These are phyloP conservation scores for Leccinellum albellum DNA, from an alignment of 768 basidiomycete species.

Conservation along the genomic window DNA sequence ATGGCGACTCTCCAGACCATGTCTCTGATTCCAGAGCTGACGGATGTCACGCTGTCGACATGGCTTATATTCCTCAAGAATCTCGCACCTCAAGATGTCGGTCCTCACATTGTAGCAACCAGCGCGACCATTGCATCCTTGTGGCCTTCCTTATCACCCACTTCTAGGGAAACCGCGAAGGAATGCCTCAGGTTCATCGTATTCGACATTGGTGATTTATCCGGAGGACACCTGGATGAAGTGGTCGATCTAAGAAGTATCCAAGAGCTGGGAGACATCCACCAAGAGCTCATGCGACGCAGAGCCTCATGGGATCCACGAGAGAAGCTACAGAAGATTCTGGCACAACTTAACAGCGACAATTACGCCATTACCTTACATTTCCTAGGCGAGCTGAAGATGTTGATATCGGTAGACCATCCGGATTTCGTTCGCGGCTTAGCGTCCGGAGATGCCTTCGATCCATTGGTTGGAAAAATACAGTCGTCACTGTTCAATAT, in stretches of 20 bases:
- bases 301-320: conserved; percentile 51
- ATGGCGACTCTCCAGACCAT: conserved; percentile 95
- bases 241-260: conserved; percentile 76
- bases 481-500: conserved; percentile 63
- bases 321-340: conserved; percentile 56
- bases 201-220: conserved; percentile 51
- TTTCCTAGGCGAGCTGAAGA: conserved; percentile 71
- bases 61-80: conserved; percentile 78
- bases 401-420: conserved; percentile 51
- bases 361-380: conserved; percentile 75
- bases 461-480: conserved; percentile 66
- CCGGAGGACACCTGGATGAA: conserved; percentile 62
- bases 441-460: conserved; percentile 84
- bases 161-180: conserved; percentile 51
- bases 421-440: conserved; percentile 54
- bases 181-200: conserved; percentile 68
- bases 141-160: conserved; percentile 63
- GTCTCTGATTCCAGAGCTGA: conserved; percentile 69
- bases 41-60: conserved; percentile 71
- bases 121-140: conserved; percentile 77
- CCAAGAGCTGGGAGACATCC: conserved; percentile 52
- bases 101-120: conserved; percentile 82
- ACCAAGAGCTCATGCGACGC: conserved; percentile 39
- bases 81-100: conserved; percentile 64
- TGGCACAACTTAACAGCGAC: conserved; percentile 74